Percentiles rank a stretch among this genome's conserved stretches.
phyloP scores from a whole-genome alignment of 192 early-diverging fungal genomes.

The Backusella morwellensis region DNA sequence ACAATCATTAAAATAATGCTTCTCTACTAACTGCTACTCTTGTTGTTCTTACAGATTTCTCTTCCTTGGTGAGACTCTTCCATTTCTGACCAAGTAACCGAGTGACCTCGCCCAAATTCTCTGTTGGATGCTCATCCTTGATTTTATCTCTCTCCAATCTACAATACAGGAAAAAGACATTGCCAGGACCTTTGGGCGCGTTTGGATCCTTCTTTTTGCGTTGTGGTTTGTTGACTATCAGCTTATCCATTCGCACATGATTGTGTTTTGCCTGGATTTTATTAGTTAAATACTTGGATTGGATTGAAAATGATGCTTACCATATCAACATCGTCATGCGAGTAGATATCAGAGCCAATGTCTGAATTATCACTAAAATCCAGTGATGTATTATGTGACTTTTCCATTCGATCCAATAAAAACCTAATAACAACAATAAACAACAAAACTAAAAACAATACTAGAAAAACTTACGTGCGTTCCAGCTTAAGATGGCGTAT shows the following conservation, averaged over 20 bases:
- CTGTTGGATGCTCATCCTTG: constrained; percentile 38
- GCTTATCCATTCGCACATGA: constrained; percentile 7
- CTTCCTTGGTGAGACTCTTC: constrained; percentile 37
- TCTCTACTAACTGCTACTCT: neutral
- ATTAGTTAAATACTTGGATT: too few species aligned
- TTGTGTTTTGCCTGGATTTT: neutral
- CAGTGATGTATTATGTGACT: neutral
- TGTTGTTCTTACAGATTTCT: constrained; percentile 26
- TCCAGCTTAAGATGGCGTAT: constrained; percentile 47
- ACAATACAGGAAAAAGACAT: constrained; percentile 43
- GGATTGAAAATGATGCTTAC: neutral
- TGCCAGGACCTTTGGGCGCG: constrained; percentile 42
- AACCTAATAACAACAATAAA: neutral
- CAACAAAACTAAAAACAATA: neutral
- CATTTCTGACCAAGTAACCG: constrained; percentile 41
- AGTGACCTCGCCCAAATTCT: constrained; percentile 38
- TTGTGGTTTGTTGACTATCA: constrained; percentile 26
- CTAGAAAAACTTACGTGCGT: constrained; percentile 35
- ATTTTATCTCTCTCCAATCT: constrained; percentile 40
- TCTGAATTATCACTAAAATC: constrained; percentile 21
- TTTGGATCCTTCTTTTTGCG: constrained; percentile 41
- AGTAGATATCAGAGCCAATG: constrained; percentile 18
- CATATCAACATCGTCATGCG: constrained; percentile 24
- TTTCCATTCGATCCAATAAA: constrained; percentile 26
- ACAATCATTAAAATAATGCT: neutral